These are phyloP conservation scores for Termitomyces sp. DNA, from an alignment of 1,284 basidiomycete species.

Conservation along the genomic window DNA sequence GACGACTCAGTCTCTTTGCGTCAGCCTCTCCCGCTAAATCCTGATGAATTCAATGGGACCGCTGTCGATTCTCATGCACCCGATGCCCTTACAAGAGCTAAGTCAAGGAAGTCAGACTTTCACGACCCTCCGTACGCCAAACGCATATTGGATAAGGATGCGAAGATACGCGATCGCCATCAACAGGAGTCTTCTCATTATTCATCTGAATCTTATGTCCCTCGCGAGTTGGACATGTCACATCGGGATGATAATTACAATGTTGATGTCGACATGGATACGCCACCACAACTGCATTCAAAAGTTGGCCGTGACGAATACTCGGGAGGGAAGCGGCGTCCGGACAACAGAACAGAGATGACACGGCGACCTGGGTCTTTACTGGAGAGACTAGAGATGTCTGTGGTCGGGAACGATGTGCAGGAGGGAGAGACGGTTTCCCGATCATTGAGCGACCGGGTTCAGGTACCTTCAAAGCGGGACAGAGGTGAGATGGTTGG, in stretches of 20 bases:
- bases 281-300: background rate
- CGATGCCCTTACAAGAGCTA: background rate
- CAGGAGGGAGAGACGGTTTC: constrained; percentile 12
- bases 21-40: constrained; percentile 15
- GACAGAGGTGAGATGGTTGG: constrained; percentile 32
- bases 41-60: background rate
- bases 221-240: background rate
- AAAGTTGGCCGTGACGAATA: background rate
- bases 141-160: background rate
- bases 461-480: constrained; percentile 30
- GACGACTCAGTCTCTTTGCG: constrained; percentile 11
- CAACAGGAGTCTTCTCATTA: constrained; percentile 10
- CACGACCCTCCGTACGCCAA: background rate
- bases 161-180: background rate
- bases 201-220: background rate
- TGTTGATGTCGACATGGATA: background rate
- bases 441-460: constrained; percentile 27
- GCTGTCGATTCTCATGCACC: background rate
- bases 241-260: background rate
- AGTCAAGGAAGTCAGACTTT: background rate
- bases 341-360: constrained; percentile 12
- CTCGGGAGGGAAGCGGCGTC: constrained; percentile 3
- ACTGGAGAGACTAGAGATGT: constrained; percentile 24
- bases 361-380: constrained; percentile 22
- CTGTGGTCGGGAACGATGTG: constrained; percentile 10